Base-by-base conservation (phyloP, 2,329 filamentous ascomycete genomes). In the Alternaria infectoria region DNA sequence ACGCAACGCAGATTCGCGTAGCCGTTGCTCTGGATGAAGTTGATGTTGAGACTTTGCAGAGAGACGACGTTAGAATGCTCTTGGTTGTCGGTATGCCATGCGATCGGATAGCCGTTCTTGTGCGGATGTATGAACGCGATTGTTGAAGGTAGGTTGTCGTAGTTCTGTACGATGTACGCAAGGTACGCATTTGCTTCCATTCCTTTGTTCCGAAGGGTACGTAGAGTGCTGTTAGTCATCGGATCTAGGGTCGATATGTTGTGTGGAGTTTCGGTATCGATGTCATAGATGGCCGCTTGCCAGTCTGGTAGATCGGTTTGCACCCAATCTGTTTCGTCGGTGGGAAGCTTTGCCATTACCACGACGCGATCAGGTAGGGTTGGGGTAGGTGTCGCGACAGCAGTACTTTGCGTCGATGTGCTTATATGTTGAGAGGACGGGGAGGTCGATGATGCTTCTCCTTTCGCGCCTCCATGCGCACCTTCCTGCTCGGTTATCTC, bases 1-100 rank as follows among this genome's bases (percentile, higher is more conserved):
- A 74, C 69, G 68, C 81, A 83, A 17, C 81, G 75, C 56, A 83
- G 64, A 65, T 82, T 82, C 4, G 79, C 78, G 58, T 81, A 83
- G 6, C 81, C 81, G 12, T 77, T 74, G 8, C 72, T 69, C 36
- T 77, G 73, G 30, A 83, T 74, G n/a, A 77, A 78, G 44, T 81
- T 75, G 50, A 78, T 68, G 17, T 78, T 79, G 12, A 82, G 75
- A 8, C 11, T 45, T 11, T 62, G 50, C 10, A 65, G 26, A 23
- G 45, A 59, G 11, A 59, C 23, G 5, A 65, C 50, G 23, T 65
- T 65, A 7, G 55, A 58, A 54, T 62, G 50, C 7, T 65, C 59
- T 11, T 47, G 49, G 73, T 74, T 51, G 54, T 59, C 46, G 49
- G 54, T 57, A 6, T 59, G 40, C 50, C 47, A 57, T 17, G 57